A percentile compares a stretch with the other conserved stretches of the same genome.
These are phyloP conservation scores for Phytophthora syringae DNA, from an alignment of 352 stramenopile species.

Conservation along the genomic window DNA sequence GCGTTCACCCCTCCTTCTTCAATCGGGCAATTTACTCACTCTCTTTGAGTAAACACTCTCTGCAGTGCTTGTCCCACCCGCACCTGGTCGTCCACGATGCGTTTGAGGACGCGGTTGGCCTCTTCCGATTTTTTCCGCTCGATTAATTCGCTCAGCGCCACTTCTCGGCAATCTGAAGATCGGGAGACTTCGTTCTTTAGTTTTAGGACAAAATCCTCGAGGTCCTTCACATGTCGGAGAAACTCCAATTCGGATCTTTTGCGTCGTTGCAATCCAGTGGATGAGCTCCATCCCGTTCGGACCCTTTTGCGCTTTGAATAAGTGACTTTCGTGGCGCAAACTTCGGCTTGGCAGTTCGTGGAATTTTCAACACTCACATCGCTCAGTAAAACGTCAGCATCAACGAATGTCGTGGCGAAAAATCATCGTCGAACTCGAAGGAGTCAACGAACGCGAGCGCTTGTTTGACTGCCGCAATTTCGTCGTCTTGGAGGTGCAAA, in stretches of 20 bases:
- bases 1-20: no score
- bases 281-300: not conserved
- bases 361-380: not conserved
- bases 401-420: not conserved
- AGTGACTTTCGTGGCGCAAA: not conserved
- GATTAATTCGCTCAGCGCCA: conserved; percentile 13
- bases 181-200: not conserved
- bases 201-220: not conserved
- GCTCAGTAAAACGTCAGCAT: not conserved
- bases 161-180: conserved; percentile 5
- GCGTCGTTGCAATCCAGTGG: not conserved
- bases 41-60: no score
- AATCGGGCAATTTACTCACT: no score
- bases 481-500: not conserved
- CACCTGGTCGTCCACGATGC: conserved; percentile 3
- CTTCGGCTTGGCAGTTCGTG: not conserved
- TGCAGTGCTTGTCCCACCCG: not conserved
- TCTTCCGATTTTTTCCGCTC: conserved; percentile 24
- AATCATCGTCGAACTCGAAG: not conserved
- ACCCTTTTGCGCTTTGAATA: not conserved
- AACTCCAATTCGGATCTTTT: not conserved
- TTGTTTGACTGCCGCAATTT: not conserved
- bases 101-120: conserved; percentile 13
- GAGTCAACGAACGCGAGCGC: not conserved
- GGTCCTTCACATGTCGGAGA: not conserved